Evolutionary conservation across 495 filamentous ascomycete species (phyloP).

Genomic region (Umbilicaria muhlenbergii): DNA sequence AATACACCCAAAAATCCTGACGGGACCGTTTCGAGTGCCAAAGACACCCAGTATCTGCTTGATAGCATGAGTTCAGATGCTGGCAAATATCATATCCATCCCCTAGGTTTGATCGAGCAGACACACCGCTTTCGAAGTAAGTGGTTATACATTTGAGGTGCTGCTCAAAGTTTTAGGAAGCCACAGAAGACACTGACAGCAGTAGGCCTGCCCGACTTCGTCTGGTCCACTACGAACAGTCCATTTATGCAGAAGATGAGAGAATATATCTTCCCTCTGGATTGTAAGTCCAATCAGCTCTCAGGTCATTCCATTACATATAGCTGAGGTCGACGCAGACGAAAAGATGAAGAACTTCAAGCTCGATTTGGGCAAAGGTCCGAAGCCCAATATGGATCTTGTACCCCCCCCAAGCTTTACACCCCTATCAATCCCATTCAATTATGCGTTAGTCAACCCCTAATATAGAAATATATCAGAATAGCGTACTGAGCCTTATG

Average conservation of each 20-base stretch:
- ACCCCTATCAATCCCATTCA: slow-evolving; percentile 49
- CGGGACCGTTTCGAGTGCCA: slow-evolving; percentile 10
- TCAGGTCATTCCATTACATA: not conserved
- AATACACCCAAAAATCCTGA: slow-evolving; percentile 6
- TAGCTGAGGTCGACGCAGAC: slow-evolving; percentile 22
- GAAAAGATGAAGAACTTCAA: slow-evolving; percentile 59
- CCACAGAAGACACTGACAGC: slow-evolving; percentile 1
- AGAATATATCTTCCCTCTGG: slow-evolving; percentile 45
- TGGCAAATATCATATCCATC: slow-evolving; percentile 50
- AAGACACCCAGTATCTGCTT: slow-evolving; percentile 30
- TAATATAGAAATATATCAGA: not conserved
- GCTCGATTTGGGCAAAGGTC: slow-evolving; percentile 47
- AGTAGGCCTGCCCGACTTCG: slow-evolving; percentile 54
- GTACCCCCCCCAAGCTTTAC: slow-evolving; percentile 68
- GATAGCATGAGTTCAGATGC: slow-evolving; percentile 58
- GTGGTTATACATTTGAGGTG: not conserved
- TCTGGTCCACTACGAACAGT: slow-evolving; percentile 46
- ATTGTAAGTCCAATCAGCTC: slow-evolving; percentile 31
- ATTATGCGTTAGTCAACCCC: slow-evolving; percentile 28
- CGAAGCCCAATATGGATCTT: slow-evolving; percentile 44
- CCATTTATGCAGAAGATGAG: slow-evolving; percentile 50
- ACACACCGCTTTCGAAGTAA: slow-evolving; percentile 78
- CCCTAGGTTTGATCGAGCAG: slow-evolving; percentile 54
- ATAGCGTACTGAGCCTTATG: not conserved
- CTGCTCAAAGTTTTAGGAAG: not conserved